Conservation (phyloP, 2,329 filamentous ascomycete species). For the Diaporthe caulivora region DNA sequence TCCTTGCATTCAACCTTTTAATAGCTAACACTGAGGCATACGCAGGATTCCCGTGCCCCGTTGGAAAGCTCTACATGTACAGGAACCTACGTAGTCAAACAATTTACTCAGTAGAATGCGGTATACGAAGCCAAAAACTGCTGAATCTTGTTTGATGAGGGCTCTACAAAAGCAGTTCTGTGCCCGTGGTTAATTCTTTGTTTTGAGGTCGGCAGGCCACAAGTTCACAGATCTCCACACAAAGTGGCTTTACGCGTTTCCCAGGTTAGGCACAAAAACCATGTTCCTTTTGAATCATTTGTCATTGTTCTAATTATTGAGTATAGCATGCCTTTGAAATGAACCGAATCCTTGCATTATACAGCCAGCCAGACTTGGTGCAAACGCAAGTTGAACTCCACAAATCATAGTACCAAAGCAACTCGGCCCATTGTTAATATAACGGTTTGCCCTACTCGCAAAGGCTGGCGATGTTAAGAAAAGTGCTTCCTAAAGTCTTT, state of each 20-base stretch:
- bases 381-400: too few relatives aligned
- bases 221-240: too few relatives aligned
- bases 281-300: neutral
- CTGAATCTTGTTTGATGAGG: neutral
- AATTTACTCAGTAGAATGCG: neutral
- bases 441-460: too few relatives aligned
- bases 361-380: neutral
- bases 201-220: neutral
- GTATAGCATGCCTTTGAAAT: neutral
- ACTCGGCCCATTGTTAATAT: too few relatives aligned
- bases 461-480: neutral
- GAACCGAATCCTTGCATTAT: neutral
- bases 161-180: neutral
- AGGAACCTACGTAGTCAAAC: neutral
- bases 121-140: too few relatives aligned
- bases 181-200: neutral
- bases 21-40: neutral
- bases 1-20: neutral
- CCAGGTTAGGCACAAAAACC: neutral
- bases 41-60: neutral
- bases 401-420: too few relatives aligned
- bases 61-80: neutral
- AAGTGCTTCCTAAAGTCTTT: neutral
- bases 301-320: too few relatives aligned
- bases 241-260: too few relatives aligned